A percentile compares a stretch with the other conserved stretches of the same genome.
Evolutionary conservation across 1,284 basidiomycete species (phyloP).

Genomic region (Malassezia furfur): DNA sequence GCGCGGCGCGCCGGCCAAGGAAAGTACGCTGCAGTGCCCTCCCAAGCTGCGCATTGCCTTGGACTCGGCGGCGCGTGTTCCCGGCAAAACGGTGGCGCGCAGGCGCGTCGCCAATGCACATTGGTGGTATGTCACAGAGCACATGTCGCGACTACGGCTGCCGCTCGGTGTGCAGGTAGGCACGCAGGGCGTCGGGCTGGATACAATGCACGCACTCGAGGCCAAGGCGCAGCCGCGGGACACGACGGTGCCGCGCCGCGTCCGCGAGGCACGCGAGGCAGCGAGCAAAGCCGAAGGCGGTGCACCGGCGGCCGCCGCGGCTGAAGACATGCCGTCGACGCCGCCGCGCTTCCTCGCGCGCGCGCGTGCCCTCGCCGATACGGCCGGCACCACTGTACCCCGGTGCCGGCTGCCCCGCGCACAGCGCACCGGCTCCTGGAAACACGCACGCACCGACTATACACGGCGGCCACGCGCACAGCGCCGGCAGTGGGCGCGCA

Average conservation of each 20-base stretch:
- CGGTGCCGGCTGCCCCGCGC: too few relatives aligned
- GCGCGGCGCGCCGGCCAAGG: slow-evolving; percentile 1
- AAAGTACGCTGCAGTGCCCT: slow-evolving; percentile 5
- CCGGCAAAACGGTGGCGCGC: slow-evolving; percentile 5
- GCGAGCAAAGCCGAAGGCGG: too few relatives aligned
- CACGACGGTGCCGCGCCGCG: neutral
- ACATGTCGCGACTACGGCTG: neutral
- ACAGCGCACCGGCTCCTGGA: neutral
- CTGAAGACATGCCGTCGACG: too few relatives aligned
- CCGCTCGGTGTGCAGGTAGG: neutral
- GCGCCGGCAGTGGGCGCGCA: slow-evolving; percentile 9
- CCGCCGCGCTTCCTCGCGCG: too few relatives aligned
- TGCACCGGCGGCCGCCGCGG: too few relatives aligned
- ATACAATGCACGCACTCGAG: neutral
- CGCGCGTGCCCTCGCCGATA: too few relatives aligned
- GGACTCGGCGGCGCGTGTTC: slow-evolving; percentile 7
- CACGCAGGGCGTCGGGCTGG: neutral
- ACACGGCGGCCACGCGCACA: neutral
- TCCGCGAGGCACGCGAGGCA: neutral
- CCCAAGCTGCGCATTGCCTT: slow-evolving; percentile 12
- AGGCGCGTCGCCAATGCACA: slow-evolving; percentile 14
- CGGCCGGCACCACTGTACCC: too few relatives aligned
- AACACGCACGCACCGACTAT: neutral
- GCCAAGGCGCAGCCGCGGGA: neutral
- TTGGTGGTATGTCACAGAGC: slow-evolving; percentile 17